These are phyloP conservation scores for Zymoseptoria brevis DNA, from an alignment of 2,329 filamentous ascomycete genomes.

Conservation along the genomic window DNA sequence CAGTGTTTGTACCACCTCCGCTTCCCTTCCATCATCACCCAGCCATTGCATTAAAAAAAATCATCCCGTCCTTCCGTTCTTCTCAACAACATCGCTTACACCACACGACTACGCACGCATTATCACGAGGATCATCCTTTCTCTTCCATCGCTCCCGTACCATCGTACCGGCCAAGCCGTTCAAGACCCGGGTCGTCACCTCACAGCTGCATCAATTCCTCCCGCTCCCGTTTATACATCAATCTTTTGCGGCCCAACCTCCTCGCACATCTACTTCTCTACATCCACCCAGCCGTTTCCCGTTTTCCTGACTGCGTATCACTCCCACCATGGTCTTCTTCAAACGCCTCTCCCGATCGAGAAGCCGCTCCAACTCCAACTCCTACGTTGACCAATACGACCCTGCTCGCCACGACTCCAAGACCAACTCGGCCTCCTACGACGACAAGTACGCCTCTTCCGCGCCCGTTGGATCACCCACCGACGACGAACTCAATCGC, in stretches of 20 bases:
- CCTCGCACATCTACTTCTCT: not conserved
- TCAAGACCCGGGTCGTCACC: not conserved
- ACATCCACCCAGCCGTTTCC: not conserved
- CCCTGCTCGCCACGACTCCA: slow-evolving; percentile 33
- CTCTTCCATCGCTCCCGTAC: not conserved
- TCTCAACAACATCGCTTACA: not conserved
- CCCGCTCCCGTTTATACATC: not conserved
- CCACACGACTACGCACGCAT: not conserved
- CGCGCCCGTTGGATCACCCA: slow-evolving; percentile 7
- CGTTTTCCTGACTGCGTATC: not conserved
- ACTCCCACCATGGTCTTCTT: slow-evolving; percentile 36
- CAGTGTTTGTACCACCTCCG: not conserved
- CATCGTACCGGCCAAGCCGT: not conserved
- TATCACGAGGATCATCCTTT: not conserved
- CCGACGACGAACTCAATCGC: slow-evolving; percentile 30
- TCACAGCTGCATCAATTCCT: not conserved
- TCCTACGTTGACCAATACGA: slow-evolving; percentile 43
- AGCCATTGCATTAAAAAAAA: not conserved
- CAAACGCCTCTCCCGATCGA: slow-evolving; percentile 40
- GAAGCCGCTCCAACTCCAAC: slow-evolving; percentile 41
- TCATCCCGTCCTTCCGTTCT: not conserved
- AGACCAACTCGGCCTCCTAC: slow-evolving; percentile 39
- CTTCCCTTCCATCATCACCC: not conserved
- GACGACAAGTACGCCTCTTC: slow-evolving; percentile 35
- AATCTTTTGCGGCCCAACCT: not conserved